These are phyloP conservation scores for Primulina eburnea DNA, from an alignment of 257 asterid species.

Conservation along the genomic window DNA sequence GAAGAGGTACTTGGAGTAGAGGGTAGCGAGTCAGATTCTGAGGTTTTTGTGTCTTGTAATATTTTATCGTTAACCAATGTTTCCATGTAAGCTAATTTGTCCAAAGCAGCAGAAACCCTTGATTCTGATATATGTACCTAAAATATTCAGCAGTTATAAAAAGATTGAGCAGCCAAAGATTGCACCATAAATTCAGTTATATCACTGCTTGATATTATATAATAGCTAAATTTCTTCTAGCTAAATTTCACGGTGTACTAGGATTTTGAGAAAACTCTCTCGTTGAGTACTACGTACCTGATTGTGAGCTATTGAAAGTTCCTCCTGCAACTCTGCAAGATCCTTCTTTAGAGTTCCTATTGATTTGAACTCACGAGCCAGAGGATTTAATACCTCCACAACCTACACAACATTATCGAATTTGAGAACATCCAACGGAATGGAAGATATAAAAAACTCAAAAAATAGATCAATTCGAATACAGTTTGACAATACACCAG, in stretches of 20 bases:
- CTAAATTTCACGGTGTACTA: neutral
- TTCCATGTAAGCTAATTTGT: conserved; percentile 92
- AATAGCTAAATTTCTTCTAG: neutral
- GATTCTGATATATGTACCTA: conserved; percentile 93
- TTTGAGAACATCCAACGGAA: neutral
- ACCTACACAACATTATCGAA: conserved; percentile 37
- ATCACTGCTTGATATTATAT: neutral
- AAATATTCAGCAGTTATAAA: conserved; percentile 29
- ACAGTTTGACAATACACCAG: neutral
- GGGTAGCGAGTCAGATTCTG: conserved; percentile 34
- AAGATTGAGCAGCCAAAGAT: neutral
- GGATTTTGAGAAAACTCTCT: no score
- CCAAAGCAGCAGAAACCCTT: conserved; percentile 81
- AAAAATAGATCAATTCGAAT: no score
- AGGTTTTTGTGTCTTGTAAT: conserved; percentile 52
- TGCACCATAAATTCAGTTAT: neutral
- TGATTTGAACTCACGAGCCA: conserved; percentile 94
- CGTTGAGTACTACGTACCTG: conserved; percentile 45
- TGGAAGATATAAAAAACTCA: neutral
- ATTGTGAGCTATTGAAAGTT: conserved; percentile 69
- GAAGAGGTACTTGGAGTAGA: conserved; percentile 54
- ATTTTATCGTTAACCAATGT: conserved; percentile 77
- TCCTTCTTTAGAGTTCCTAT: conserved; percentile 85
- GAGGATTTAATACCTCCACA: conserved; percentile 90
- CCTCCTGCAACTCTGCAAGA: conserved; percentile 83